Percentiles rank a stretch among this genome's conserved stretches.
Conservation (phyloP, 2,329 filamentous ascomycete species). For the Aspergillus sp. region DNA sequence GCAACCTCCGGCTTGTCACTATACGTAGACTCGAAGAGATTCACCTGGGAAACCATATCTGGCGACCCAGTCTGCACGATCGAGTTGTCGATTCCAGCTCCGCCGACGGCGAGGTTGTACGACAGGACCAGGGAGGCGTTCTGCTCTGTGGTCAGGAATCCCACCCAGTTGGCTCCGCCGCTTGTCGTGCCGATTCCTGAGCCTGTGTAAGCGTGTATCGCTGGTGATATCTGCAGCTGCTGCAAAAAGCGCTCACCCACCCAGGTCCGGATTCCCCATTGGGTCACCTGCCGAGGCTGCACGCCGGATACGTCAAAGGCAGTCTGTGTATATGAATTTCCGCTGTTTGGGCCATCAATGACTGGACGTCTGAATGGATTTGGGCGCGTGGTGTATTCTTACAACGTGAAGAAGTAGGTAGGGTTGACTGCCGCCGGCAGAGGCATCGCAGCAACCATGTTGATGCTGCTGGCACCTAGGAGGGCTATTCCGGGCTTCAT, state of each 20-base stretch:
- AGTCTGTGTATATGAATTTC: slow-evolving; percentile 52
- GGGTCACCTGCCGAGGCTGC: slow-evolving; percentile 48
- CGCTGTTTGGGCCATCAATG: slow-evolving; percentile 26
- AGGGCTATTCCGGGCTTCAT: slow-evolving; percentile 7
- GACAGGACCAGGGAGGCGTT: slow-evolving; percentile 40
- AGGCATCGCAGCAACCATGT: slow-evolving; percentile 12
- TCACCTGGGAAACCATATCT: slow-evolving; percentile 42
- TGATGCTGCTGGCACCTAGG: slow-evolving; percentile 5
- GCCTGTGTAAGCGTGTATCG: not conserved
- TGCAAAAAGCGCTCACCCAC: slow-evolving; percentile 7
- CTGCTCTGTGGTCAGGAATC: slow-evolving; percentile 39
- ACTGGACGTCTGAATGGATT: no score
- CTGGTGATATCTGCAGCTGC: not conserved
- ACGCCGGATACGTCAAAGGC: slow-evolving; percentile 46
- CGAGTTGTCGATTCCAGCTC: slow-evolving; percentile 44
- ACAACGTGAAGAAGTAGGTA: slow-evolving; percentile 37
- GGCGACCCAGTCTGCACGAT: slow-evolving; percentile 45
- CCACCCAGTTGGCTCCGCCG: slow-evolving; percentile 46
- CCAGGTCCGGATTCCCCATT: slow-evolving; percentile 49
- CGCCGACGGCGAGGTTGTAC: slow-evolving; percentile 48
- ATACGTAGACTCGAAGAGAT: slow-evolving; percentile 35
- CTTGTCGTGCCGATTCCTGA: slow-evolving; percentile 42
- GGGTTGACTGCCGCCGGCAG: slow-evolving; percentile 5
- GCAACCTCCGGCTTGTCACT: slow-evolving; percentile 19
- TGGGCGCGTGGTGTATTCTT: no score